Evolutionary conservation across 495 filamentous ascomycete genomes (phyloP), one percentile per base, ranked within the genome.

Genomic region (Echria macrotheca): DNA sequence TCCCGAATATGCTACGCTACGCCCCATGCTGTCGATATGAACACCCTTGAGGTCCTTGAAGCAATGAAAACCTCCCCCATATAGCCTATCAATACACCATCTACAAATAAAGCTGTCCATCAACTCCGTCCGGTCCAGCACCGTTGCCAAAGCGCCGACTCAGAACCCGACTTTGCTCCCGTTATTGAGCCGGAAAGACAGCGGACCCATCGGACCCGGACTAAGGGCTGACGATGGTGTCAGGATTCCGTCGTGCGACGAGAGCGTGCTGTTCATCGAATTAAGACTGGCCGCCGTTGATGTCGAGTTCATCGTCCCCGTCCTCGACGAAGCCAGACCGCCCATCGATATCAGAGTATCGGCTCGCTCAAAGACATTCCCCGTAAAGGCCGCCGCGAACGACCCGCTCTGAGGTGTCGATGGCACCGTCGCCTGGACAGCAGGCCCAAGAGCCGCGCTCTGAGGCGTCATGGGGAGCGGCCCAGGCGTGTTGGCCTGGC

Each of bases 361-460:
- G 0, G 86, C 83, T 23, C 86, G 73, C 58, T 89, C 82, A 63
- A 86, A 89, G 3, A 88, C 81, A 49, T 85, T 81, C 4, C 84
- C 82, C 21, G 70, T 72, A 53, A 88, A 87, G 42, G 81, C 81
- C 22, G 74, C 73, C 50, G 80, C 76, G 59, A 84, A 86, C 0
- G 70, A 69, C 3, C 76, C 81, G 64, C 79, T 86, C 45, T 80
- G 81, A 19, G 86, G 86, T 0, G 85, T 89, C 7, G 82, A 85
- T 23, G 89, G 88, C 15, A 95, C 82, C 1, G 90, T 96, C 2
- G 90, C 89, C 62, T 93, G 87, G 12, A 87, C 88, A 29, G 90
- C 90, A 6, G 89, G 86, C 4, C 89, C 89, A 3, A 95, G 76
- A 11, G 89, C 89, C 12, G 89, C 89, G 56, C 86, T 91, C 49